Evolutionary conservation across 176 grass and related monocot genomes (phyloP).

Genomic region (Avena eriantha): DNA sequence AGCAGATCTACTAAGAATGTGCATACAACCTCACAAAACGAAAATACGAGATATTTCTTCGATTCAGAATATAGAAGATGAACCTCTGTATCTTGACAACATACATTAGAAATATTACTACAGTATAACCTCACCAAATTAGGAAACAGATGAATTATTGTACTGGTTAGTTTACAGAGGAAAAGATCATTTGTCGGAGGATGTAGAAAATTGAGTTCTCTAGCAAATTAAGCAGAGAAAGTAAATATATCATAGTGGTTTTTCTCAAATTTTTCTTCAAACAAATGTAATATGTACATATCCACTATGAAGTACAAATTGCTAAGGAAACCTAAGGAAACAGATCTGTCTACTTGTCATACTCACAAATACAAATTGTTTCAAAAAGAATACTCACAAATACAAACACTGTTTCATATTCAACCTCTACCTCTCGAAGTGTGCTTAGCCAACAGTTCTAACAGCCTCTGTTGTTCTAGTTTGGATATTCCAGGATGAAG

Average conservation of each 20-base stretch:
- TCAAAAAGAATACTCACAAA: neutral
- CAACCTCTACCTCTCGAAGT: constrained; percentile 21
- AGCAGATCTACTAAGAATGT: neutral
- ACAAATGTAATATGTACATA: constrained; percentile 39
- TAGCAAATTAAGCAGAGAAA: constrained; percentile 21
- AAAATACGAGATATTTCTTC: constrained; percentile 10
- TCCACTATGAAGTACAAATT: constrained; percentile 31
- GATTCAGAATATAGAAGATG: constrained; percentile 9
- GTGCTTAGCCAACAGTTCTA: constrained; percentile 48
- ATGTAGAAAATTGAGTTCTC: constrained; percentile 10
- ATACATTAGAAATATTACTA: neutral
- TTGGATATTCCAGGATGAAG: constrained; percentile 76
- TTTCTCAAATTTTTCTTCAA: constrained; percentile 10
- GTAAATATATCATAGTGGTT: neutral
- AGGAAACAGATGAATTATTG: constrained; percentile 1
- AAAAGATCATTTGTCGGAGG: constrained; percentile 3
- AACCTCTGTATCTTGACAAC: neutral
- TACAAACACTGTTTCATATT: neutral
- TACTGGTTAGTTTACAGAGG: constrained; percentile 7
- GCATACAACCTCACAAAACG: constrained; percentile 23
- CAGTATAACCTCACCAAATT: neutral
- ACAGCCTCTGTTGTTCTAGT: constrained; percentile 51
- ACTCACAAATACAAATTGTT: neutral
- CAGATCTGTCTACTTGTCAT: neutral
- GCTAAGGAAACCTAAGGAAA: neutral